phyloP scores from a whole-genome alignment of 1,284 basidiomycete genomes.

The Apiotrichum mycotoxinovorans region DNA sequence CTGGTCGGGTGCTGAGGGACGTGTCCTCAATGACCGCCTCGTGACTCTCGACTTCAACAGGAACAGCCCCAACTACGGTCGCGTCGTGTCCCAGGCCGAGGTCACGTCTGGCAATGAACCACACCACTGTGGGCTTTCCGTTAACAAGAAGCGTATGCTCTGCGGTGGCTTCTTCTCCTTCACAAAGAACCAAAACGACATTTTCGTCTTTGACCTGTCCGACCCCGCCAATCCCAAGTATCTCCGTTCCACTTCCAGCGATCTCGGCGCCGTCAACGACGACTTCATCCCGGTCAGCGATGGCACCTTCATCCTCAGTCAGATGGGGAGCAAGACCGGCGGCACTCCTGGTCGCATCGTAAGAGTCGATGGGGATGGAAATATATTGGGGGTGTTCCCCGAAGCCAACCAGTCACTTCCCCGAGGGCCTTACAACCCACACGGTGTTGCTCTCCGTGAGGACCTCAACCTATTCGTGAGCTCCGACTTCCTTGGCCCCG shows the following conservation, averaged over 20 bases:
- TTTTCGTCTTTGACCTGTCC: slow-evolving; percentile 16
- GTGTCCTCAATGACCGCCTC: slow-evolving; percentile 10
- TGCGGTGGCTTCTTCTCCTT: slow-evolving; percentile 20
- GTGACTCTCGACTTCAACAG: slow-evolving; percentile 18
- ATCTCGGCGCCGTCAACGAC: slow-evolving; percentile 12
- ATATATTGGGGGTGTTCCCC: slow-evolving; percentile 13
- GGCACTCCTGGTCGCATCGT: slow-evolving; percentile 11
- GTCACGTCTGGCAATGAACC: slow-evolving; percentile 15
- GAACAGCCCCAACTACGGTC: slow-evolving; percentile 12
- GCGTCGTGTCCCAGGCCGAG: slow-evolving; percentile 6
- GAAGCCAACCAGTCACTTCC: background rate
- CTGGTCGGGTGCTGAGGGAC: slow-evolving; percentile 15
- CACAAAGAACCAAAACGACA: slow-evolving; percentile 9
- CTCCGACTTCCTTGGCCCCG: slow-evolving; percentile 14
- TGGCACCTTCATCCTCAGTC: slow-evolving; percentile 14
- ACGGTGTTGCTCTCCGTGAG: slow-evolving; percentile 16
- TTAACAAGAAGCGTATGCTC: slow-evolving; percentile 5
- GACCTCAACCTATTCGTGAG: slow-evolving; percentile 19
- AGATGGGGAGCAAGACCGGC: slow-evolving; percentile 14
- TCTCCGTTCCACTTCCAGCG: background rate
- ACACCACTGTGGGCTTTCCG: slow-evolving; percentile 16
- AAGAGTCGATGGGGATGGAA: slow-evolving; percentile 10
- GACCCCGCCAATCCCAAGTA: slow-evolving; percentile 3
- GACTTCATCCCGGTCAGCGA: slow-evolving; percentile 15
- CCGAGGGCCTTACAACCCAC: slow-evolving; percentile 9